Evolutionary conservation across 257 asterid genomes (phyloP).

Genomic region (Solanum piurae): DNA sequence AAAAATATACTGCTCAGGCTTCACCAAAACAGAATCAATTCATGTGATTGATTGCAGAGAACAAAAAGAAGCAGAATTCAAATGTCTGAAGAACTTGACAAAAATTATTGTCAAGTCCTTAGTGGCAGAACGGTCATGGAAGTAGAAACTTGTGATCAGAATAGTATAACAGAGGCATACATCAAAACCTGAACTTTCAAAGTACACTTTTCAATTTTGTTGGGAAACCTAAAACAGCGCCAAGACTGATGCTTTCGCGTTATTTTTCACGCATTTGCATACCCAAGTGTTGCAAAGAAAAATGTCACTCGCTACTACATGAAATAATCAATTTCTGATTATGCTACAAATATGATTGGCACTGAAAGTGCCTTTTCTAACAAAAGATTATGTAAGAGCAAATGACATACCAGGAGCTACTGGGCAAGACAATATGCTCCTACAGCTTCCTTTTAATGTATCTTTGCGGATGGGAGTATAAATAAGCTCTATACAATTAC

Average conservation of each 20-base stretch:
- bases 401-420: slow-evolving; percentile 64
- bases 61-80: neutral
- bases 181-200: neutral
- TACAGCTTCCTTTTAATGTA: slow-evolving; percentile 61
- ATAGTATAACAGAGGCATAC: neutral
- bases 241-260: neutral
- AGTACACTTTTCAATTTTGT: neutral
- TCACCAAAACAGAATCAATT: neutral
- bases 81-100: neutral
- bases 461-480: slow-evolving; percentile 81
- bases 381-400: neutral
- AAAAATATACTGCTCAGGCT: neutral
- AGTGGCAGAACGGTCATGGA: neutral
- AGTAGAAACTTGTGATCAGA: neutral
- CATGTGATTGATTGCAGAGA: neutral
- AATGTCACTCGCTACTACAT: neutral
- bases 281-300: neutral
- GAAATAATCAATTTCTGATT: neutral
- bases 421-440: slow-evolving; percentile 45
- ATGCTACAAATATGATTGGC: neutral
- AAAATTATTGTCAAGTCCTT: neutral
- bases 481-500: slow-evolving; percentile 56
- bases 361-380: neutral
- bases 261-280: neutral
- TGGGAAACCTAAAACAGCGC: neutral